Percentiles rank a stretch among this genome's conserved stretches.
Evolutionary conservation across 768 basidiomycete genomes (phyloP).

Genomic region (Galerina sulciceps): DNA sequence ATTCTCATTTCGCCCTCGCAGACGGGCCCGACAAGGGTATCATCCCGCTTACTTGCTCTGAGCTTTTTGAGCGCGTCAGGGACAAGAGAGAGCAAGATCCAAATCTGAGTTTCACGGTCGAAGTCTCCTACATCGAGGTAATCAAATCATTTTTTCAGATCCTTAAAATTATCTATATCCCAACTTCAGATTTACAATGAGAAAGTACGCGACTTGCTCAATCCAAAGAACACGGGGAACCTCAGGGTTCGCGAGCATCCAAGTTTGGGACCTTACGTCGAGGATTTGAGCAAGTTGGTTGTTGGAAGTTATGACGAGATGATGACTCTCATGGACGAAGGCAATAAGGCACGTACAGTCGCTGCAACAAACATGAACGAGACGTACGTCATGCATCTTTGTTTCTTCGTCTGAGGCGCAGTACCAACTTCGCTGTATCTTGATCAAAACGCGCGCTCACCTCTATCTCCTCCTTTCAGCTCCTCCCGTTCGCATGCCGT

Average conservation of each 20-base stretch:
- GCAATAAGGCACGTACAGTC: constrained; percentile 97
- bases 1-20: constrained; percentile 29
- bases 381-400: constrained; percentile 57
- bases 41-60: constrained; percentile 93
- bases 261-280: constrained; percentile 95
- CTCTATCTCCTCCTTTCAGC: constrained; percentile 38
- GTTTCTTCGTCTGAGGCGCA: constrained; percentile 11
- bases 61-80: constrained; percentile 86
- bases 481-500: constrained; percentile 98
- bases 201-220: constrained; percentile 96
- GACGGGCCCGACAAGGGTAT: constrained; percentile 97
- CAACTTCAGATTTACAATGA: constrained; percentile 87
- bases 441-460: constrained; percentile 2
- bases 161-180: constrained; percentile 3
- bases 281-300: constrained; percentile 92
- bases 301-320: constrained; percentile 94
- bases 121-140: constrained; percentile 98
- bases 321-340: constrained; percentile 99
- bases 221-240: constrained; percentile 96
- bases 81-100: constrained; percentile 64
- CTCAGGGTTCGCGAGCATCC: constrained; percentile 98
- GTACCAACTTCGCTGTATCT: neutral
- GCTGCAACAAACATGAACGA: constrained; percentile 99
- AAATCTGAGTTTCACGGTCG: constrained; percentile 84
- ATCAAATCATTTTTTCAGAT: neutral